These are phyloP conservation scores for Westerdykella sp. DNA, from an alignment of 2,329 filamentous ascomycete species.

Conservation along the genomic window DNA sequence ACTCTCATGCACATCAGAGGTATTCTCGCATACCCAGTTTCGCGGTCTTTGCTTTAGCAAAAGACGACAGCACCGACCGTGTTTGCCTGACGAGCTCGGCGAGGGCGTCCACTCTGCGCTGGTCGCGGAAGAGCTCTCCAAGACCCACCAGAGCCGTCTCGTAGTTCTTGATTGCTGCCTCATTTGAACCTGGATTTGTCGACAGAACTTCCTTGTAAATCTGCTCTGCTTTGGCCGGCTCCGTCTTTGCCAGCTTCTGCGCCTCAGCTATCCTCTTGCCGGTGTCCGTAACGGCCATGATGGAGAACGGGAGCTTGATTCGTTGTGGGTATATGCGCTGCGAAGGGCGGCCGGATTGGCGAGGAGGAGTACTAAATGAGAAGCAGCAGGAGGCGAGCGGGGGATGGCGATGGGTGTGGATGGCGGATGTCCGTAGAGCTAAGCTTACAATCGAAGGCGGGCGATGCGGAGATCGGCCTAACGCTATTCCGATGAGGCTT, in stretches of 20 bases:
- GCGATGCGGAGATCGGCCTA: not conserved
- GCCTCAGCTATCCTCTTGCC: conserved; percentile 76
- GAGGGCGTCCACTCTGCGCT: conserved; percentile 75
- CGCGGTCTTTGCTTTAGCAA: conserved; percentile 97
- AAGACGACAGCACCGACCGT: conserved; percentile 84
- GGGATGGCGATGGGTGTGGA: not conserved
- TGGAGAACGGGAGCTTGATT: conserved; percentile 7
- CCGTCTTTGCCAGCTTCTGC: conserved; percentile 71
- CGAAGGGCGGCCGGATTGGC: conserved; percentile 1
- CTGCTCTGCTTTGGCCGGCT: conserved; percentile 76
- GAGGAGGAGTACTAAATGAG: not conserved
- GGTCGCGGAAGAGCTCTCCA: conserved; percentile 87
- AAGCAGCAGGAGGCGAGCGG: not conserved
- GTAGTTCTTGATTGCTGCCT: conserved; percentile 84
- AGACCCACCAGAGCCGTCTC: conserved; percentile 82
- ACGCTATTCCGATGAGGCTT: not conserved
- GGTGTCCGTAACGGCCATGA: conserved; percentile 41
- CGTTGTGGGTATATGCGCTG: not conserved
- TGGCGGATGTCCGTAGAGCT: not conserved
- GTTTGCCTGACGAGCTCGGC: conserved; percentile 86
- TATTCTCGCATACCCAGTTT: conserved; percentile 69
- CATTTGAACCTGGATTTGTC: conserved; percentile 74
- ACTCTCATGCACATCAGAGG: not conserved
- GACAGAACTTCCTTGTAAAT: conserved; percentile 88
- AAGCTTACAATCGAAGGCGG: not conserved